phyloP scores from a whole-genome alignment of 352 stramenopile genomes.

The Paralagenidium karlingii region DNA sequence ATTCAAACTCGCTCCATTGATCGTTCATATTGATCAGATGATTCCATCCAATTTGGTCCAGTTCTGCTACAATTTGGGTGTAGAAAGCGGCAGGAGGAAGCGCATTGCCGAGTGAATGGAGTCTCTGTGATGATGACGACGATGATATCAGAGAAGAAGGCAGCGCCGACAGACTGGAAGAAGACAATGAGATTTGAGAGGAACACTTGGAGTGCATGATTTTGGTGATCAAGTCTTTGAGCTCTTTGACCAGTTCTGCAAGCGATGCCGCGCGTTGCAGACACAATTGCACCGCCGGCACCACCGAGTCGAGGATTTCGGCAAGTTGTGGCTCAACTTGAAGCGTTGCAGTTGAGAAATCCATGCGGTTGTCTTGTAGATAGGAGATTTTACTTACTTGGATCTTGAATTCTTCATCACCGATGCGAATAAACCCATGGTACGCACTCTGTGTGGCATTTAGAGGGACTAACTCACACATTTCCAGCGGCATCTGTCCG shows the following conservation, averaged over 20 bases:
- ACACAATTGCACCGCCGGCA: constrained; percentile 29
- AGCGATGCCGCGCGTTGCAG: constrained; percentile 42
- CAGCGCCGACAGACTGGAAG: no score
- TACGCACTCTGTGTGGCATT: no score
- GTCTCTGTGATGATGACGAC: background rate
- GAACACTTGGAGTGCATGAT: no score
- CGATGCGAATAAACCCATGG: constrained; percentile 47
- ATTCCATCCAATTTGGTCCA: constrained; percentile 51
- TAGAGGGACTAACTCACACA: no score
- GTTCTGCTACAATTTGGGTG: constrained; percentile 34
- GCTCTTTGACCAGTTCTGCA: constrained; percentile 27
- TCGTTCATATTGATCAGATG: constrained; percentile 36
- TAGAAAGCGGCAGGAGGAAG: constrained; percentile 48
- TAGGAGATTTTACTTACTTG: constrained; percentile 24
- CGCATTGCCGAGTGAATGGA: background rate
- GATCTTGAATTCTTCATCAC: constrained; percentile 32
- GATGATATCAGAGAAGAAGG: constrained; percentile 15
- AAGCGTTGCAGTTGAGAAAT: constrained; percentile 25
- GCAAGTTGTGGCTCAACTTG: constrained; percentile 44
- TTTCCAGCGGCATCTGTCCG: no score
- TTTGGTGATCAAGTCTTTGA: constrained; percentile 46
- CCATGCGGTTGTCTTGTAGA: constrained; percentile 1
- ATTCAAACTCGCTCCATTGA: constrained; percentile 37
- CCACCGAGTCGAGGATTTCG: constrained; percentile 20
- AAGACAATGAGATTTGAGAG: no score